Percentiles rank a stretch among this genome's conserved stretches.
Conservation (phyloP, 2,329 filamentous ascomycete genomes). For the Shiraia sp. region DNA sequence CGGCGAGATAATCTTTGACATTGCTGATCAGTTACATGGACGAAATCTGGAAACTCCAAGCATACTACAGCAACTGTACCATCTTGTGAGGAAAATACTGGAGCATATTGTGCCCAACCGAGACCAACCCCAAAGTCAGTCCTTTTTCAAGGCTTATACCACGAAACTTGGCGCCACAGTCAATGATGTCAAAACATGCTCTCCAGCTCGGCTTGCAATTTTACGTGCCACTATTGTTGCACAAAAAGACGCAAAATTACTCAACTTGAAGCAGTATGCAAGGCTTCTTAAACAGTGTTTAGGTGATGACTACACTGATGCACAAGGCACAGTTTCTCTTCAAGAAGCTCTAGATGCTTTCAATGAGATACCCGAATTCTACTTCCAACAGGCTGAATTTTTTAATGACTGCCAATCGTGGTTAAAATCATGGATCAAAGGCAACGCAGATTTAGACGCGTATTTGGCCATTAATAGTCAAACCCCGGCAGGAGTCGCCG, state of each 20-base stretch:
- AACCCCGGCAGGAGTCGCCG: constrained; percentile 11
- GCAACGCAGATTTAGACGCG: constrained; percentile 22
- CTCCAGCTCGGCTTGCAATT: constrained; percentile 26
- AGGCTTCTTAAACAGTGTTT: constrained; percentile 25
- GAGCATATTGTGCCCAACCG: constrained; percentile 39
- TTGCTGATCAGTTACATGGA: constrained; percentile 29
- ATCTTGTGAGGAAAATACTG: constrained; percentile 30
- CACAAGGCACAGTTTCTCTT: constrained; percentile 5
- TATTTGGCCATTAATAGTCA: constrained; percentile 13
- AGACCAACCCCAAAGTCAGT: constrained; percentile 37
- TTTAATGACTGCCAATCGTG: constrained; percentile 19
- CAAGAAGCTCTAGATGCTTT: constrained; percentile 33
- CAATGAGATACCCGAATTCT: constrained; percentile 24
- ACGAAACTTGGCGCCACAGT: constrained; percentile 20
- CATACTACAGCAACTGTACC: constrained; percentile 26
- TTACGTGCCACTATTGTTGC: constrained; percentile 29
- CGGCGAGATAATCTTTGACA: constrained; percentile 27
- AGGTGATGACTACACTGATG: constrained; percentile 9
- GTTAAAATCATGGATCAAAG: constrained; percentile 27
- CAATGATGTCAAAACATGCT: constrained; percentile 27
- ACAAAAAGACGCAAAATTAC: constrained; percentile 24
- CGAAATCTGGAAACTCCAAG: constrained; percentile 13
- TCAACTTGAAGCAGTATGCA: constrained; percentile 28
- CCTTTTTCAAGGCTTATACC: constrained; percentile 33
- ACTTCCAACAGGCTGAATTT: constrained; percentile 20